A percentile compares a stretch with the other conserved stretches of the same genome.
Conservation (phyloP, 495 filamentous ascomycete genomes). For the Aspergillus saccharolyticus region DNA sequence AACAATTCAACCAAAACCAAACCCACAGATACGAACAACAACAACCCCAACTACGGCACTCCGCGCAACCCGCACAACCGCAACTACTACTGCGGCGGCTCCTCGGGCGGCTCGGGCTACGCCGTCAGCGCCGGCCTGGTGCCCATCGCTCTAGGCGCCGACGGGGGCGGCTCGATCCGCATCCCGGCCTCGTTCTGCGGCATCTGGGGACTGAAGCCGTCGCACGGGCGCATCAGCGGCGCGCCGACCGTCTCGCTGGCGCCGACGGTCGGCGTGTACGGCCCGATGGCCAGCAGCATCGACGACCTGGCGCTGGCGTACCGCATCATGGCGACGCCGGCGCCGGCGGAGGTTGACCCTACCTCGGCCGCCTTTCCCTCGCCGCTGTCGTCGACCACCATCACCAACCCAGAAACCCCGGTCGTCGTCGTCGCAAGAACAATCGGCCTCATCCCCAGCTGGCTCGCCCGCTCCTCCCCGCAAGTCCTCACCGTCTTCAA, state of each 20-base stretch:
- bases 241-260: conserved; percentile 57
- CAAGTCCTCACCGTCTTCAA: conserved; percentile 57
- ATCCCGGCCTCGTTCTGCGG: conserved; percentile 82
- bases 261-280: conserved; percentile 60
- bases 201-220: conserved; percentile 82
- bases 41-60: conserved; percentile 76
- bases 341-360: conserved; percentile 49
- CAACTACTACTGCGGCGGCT: conserved; percentile 81
- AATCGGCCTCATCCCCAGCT: conserved; percentile 70
- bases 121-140: conserved; percentile 70
- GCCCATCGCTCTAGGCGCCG: conserved; percentile 77
- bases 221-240: conserved; percentile 67
- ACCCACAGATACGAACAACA: conserved; percentile 66
- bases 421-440: too few species aligned
- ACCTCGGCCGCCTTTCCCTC: conserved; percentile 45
- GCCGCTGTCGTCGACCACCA: conserved; percentile 27
- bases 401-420: conserved; percentile 14
- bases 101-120: conserved; percentile 79
- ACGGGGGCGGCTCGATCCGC: conserved; percentile 82
- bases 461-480: conserved; percentile 65
- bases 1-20: background rate
- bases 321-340: conserved; percentile 65
- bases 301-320: conserved; percentile 81
- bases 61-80: conserved; percentile 78
- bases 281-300: conserved; percentile 73